phyloP scores from a whole-genome alignment of 2,329 filamentous ascomycete species.

The Penicillium griseofulvum region DNA sequence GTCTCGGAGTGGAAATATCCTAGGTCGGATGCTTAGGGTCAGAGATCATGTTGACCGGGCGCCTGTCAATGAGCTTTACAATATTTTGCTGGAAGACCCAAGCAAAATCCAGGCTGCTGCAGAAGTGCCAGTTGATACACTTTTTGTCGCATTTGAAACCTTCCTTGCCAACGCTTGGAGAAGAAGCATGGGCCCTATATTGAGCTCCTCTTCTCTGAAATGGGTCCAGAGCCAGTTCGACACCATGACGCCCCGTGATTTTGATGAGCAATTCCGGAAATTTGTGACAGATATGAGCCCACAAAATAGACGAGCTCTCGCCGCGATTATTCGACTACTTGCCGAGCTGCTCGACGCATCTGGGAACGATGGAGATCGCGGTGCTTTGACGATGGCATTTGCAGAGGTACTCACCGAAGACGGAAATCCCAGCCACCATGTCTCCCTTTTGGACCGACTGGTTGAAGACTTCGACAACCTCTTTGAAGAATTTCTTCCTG shows the following conservation, averaged over 20 bases:
- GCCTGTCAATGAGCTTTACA: constrained; percentile 85
- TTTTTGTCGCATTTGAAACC: constrained; percentile 92
- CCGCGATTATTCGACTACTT: constrained; percentile 77
- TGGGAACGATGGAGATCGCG: constrained; percentile 85
- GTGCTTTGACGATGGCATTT: constrained; percentile 83
- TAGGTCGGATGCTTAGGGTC: constrained; percentile 72
- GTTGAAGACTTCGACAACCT: constrained; percentile 86
- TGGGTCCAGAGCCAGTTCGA: constrained; percentile 62
- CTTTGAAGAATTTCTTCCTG: constrained; percentile 65
- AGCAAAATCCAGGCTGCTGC: constrained; percentile 71
- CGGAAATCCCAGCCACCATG: constrained; percentile 74
- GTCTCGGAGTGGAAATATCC: constrained; percentile 80
- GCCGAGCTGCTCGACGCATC: constrained; percentile 86
- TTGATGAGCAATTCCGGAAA: constrained; percentile 58
- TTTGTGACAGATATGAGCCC: constrained; percentile 54
- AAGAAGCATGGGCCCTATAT: constrained; percentile 80
- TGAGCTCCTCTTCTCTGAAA: constrained; percentile 68
- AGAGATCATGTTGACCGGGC: constrained; percentile 71
- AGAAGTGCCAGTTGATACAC: constrained; percentile 75
- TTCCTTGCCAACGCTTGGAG: constrained; percentile 86
- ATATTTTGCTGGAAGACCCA: constrained; percentile 78
- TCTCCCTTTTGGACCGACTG: constrained; percentile 81
- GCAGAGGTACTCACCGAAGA: constrained; percentile 79
- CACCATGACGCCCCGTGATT: constrained; percentile 43
- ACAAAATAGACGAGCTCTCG: constrained; percentile 71